Evolutionary conservation across 139 green algal species (phyloP), one percentile per base, ranked within the genome.

Genomic region (Pedinophyceae sp.): DNA sequence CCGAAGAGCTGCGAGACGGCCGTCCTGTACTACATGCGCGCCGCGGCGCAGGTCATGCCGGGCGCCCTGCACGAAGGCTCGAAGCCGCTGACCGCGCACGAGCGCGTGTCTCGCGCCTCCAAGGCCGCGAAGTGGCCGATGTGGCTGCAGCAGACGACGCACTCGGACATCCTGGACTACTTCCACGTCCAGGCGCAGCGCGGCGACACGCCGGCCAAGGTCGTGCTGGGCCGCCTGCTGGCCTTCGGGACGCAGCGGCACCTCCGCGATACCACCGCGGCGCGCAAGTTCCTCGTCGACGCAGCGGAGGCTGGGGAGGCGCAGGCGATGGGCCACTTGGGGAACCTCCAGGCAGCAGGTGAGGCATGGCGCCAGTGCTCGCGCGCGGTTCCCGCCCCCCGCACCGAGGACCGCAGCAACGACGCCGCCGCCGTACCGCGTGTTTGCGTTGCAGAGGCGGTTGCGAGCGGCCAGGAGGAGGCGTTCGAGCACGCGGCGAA

Each of bases 301-400:
- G 85, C 85, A 3, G 80, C 82, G 0, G 69, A 72, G 0, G 70
- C 64, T 3, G 82, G 76, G 3, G 82, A 93, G 59, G 60, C 66
- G 13, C 74, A 87, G 6, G 84, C 88, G 19, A 82, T 84, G 72
- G 77, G 77, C 1, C 79, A 93, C 60, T 64, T 95, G 48, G 88
- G 85, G 1, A 72, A 91, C 74, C 83, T 91, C 73, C 75, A 88
- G 51, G 85, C 86, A n/a, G n/a, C n/a, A n/a, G n/a, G n/a, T n/a
- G n/a, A n/a, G n/a, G n/a, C n/a, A n/a, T n/a, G n/a, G n/a, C n/a
- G n/a, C n/a, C n/a, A n/a, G n/a, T n/a, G n/a, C n/a, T n/a, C n/a
- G n/a, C n/a, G n/a, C n/a, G n/a, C n/a, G n/a, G n/a, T n/a, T n/a
- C n/a, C n/a, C n/a, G 61, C n/a, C 53, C 43, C 27, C 43, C 65